Evolutionary conservation across 1,284 basidiomycete genomes (phyloP).

Genomic region (Rhodotorula sp.): DNA sequence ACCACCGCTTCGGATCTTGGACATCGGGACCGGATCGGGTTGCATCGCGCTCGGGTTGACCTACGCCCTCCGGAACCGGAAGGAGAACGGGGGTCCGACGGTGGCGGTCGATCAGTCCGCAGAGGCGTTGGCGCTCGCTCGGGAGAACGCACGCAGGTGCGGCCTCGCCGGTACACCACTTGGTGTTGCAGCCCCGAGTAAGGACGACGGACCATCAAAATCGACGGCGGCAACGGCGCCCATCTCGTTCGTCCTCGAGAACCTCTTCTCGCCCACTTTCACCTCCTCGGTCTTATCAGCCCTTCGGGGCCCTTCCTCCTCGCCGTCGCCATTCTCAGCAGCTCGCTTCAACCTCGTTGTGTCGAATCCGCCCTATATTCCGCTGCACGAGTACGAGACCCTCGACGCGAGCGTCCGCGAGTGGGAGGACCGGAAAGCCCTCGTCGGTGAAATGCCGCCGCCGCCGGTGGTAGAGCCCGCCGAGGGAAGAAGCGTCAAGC

Average conservation of each 20-base stretch:
- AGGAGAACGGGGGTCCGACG: conserved; percentile 47
- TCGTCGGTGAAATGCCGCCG: conserved; percentile 66
- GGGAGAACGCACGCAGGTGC: conserved; percentile 63
- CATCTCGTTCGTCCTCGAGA: conserved; percentile 49
- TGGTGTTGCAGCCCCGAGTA: conserved; percentile 40
- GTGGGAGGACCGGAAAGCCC: conserved; percentile 75
- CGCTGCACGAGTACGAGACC: conserved; percentile 62
- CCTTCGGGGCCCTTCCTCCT: too few relatives aligned
- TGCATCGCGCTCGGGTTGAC: conserved; percentile 67
- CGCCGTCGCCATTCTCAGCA: background rate
- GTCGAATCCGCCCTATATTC: conserved; percentile 91
- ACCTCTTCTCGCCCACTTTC: conserved; percentile 54
- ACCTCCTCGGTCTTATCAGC: background rate
- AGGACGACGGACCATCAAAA: conserved; percentile 25
- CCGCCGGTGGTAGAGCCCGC: background rate
- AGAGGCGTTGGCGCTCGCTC: conserved; percentile 67
- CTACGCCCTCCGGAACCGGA: background rate
- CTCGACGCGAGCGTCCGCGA: conserved; percentile 68
- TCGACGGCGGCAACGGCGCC: conserved; percentile 12
- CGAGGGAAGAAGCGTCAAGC: background rate
- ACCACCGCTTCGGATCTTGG: conserved; percentile 57
- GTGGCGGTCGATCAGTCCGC: conserved; percentile 70
- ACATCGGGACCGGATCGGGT: conserved; percentile 85
- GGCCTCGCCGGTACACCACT: conserved; percentile 31
- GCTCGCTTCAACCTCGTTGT: conserved; percentile 69